A percentile compares a stretch with the other conserved stretches of the same genome.
Conservation (phyloP, 1,284 basidiomycete genomes). For the Marasmius oreades region DNA sequence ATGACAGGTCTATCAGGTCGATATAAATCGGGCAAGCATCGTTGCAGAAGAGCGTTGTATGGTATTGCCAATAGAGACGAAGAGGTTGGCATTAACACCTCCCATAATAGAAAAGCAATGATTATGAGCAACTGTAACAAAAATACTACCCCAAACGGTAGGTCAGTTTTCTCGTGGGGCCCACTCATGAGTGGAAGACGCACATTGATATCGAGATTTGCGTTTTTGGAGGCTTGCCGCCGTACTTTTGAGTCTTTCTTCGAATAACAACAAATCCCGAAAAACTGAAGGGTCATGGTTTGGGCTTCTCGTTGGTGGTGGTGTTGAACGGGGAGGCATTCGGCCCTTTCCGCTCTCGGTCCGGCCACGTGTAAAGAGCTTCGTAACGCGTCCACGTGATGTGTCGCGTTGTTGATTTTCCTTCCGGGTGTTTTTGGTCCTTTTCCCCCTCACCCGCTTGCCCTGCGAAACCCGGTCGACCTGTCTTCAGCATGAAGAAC, state of each 20-base stretch:
- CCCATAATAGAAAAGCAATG: conserved; percentile 70
- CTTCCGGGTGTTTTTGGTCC: background rate
- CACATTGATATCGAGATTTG: conserved; percentile 86
- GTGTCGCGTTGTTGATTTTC: background rate
- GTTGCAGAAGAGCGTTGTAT: conserved; percentile 49
- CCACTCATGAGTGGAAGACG: conserved; percentile 27
- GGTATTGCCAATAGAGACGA: conserved; percentile 65
- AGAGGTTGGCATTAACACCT: conserved; percentile 63
- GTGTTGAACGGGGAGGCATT: conserved; percentile 36
- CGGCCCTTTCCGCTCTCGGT: background rate
- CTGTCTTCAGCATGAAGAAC: background rate
- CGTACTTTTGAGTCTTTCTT: conserved; percentile 94
- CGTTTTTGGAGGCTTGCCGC: conserved; percentile 78
- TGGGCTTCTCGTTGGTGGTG: conserved; percentile 40
- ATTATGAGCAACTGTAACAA: conserved; percentile 64
- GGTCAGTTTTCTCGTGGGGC: conserved; percentile 5
- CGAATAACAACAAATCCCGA: conserved; percentile 89
- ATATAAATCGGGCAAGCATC: conserved; percentile 48
- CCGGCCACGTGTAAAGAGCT: background rate
- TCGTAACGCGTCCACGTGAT: background rate
- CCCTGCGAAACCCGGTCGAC: conserved; percentile 1
- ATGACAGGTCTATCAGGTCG: conserved; percentile 38
- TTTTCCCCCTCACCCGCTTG: background rate
- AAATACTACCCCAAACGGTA: conserved; percentile 56
- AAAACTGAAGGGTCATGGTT: conserved; percentile 75